Conservation (phyloP, 2,329 filamentous ascomycete species). For the Madurella mycetomatis region DNA sequence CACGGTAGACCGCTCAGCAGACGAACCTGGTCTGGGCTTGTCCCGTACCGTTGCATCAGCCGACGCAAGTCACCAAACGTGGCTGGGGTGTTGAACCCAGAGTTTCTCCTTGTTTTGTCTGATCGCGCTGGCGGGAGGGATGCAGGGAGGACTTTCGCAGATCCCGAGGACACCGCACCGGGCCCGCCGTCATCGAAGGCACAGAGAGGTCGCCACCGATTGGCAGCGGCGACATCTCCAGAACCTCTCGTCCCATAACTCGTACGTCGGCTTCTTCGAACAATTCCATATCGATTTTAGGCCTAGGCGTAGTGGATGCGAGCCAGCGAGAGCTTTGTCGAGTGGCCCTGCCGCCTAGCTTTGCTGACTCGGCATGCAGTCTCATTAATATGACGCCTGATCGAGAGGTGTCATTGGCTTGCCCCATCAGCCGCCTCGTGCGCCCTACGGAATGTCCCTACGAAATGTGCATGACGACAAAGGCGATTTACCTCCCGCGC, state of each 20-base stretch:
- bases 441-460: constrained; percentile 12
- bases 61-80: constrained; percentile 8
- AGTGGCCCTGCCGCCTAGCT: neutral
- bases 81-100: neutral
- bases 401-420: constrained; percentile 19
- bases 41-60: constrained; percentile 7
- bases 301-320: constrained; percentile 8
- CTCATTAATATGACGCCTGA: constrained; percentile 15
- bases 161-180: neutral
- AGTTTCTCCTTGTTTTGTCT: neutral
- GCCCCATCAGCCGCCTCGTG: constrained; percentile 24
- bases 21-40: constrained; percentile 7
- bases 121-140: neutral
- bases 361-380: constrained; percentile 15
- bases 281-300: neutral
- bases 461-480: constrained; percentile 17
- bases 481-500: constrained; percentile 14
- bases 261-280: no score
- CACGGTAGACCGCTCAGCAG: neutral
- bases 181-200: no score
- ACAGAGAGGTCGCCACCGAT: constrained; percentile 12
- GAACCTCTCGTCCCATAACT: no score
- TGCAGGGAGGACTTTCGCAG: constrained; percentile 1
- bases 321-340: neutral
- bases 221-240: constrained; percentile 15